Evolutionary conservation across 2,329 filamentous ascomycete genomes (phyloP), one percentile per base, ranked within the genome.

Genomic region (Xylariomycetidae sp.): DNA sequence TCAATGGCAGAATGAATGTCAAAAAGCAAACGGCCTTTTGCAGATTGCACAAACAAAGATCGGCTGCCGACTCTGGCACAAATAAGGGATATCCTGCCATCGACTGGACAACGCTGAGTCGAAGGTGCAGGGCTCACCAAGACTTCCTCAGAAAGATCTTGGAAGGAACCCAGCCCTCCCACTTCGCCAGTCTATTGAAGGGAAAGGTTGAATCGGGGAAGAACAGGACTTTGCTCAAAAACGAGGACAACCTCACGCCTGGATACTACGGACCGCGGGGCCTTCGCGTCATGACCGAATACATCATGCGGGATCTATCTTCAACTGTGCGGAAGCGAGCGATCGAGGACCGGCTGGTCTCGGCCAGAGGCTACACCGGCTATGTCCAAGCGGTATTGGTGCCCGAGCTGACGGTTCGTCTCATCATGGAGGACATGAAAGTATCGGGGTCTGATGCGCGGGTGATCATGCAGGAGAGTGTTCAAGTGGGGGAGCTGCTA

Each of bases 261-360:
- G 88, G 88, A 0, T 95, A 94, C 59, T 95, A 94, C 58, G 88
- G 88, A 2, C 73, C 80, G 3, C 74, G 79, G 14, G 88, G 88
- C 1, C 68, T 83, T 32, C 74, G 75, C 30, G 61, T 73, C 32
- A 85, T 95, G 72, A 83, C 77, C 27, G 79, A 85, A 48, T 73
- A 72, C 34, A 72, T 88, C 23, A 76, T 84, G 38, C 51, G 61
- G 4, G 65, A 67, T 29, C 79, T 85, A 53, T 74, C 72, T 10
- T 54, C 66, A 7, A 57, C 74, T 40, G 59, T 90, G 19, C 76
- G 81, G 37, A 66, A 72, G 43, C 68, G 74, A 34, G 76, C 81
- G 2, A 64, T 78, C 12, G 65, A 70, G 32, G 84, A 90, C 52
- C 62, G 67, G 12, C 64, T 86, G 13, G 74, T 89, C 38, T 73